Conservation (phyloP, 192 early-diverging fungal species). For the Backusella mclennaniae region DNA sequence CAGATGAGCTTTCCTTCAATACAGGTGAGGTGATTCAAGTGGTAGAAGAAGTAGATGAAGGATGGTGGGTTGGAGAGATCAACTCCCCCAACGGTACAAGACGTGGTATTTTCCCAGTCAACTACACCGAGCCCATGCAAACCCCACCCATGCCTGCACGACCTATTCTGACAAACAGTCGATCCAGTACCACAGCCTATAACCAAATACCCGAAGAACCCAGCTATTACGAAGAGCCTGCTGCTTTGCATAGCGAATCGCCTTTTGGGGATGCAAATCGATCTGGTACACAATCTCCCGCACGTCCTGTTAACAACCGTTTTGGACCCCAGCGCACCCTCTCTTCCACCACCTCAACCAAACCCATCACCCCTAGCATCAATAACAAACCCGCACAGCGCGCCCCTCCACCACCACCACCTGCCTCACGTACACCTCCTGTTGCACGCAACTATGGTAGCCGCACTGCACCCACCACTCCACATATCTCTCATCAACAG, state of each 20-base stretch:
- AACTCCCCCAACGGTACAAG: constrained; percentile 37
- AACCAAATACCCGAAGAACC: background rate
- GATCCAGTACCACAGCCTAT: background rate
- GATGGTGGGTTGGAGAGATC: constrained; percentile 93
- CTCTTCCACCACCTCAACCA: background rate
- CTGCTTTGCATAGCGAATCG: background rate
- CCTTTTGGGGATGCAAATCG: background rate
- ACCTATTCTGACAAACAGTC: background rate
- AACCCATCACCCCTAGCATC: background rate
- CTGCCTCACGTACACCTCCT: constrained; percentile 5
- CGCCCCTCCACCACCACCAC: constrained; percentile 17
- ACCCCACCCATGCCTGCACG: constrained; percentile 14
- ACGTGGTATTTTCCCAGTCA: constrained; percentile 89
- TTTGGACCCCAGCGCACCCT: background rate
- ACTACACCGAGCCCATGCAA: constrained; percentile 74
- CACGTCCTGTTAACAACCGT: background rate
- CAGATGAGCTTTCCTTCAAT: constrained; percentile 79
- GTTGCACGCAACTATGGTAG: background rate
- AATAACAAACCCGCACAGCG: background rate
- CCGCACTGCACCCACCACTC: constrained; percentile 1
- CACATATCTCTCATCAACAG: background rate
- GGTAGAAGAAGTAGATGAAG: constrained; percentile 84
- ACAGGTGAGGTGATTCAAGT: constrained; percentile 89
- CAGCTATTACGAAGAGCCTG: background rate
- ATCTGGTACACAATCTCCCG: background rate